Base-by-base conservation (phyloP, 164 flowering plant genomes). In the Umbilicus rupestris region DNA sequence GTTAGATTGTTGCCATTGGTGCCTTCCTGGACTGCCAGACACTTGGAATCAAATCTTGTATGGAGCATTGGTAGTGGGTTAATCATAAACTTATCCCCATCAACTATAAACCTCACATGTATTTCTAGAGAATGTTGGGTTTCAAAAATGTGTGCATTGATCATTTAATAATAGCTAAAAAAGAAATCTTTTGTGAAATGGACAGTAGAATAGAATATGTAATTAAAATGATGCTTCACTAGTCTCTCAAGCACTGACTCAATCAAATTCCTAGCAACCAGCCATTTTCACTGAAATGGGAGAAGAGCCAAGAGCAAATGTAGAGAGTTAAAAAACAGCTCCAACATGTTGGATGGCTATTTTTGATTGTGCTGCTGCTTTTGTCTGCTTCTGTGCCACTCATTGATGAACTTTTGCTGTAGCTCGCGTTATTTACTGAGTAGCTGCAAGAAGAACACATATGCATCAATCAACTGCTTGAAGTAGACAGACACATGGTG, bases 1-100 rank as follows among this genome's bases (percentile, higher is more conserved):
- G n/a, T n/a, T n/a, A n/a, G n/a, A n/a, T n/a, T n/a, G n/a, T 62
- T 83, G 89, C 78, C 89, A 85, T 44, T 85, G 90, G 90, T 85
- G 90, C 66, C 84, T 85, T 17, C 90, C 90, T 16, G 90, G 90
- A 0, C 62, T 85, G 68, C 90, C 90, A 0, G 90, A 85, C 68
- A 82, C 90, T 62, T 83, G 87, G 90, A 84, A 84, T 47, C 73
- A 69, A 65, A 79, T 83, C 24, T 71, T 85, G 0, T 79, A 79
- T 66, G 77, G 82, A 3, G 71, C 75, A 22, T 77, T 84, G 7
- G 73, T 79, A 10, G 44, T 9, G 30, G 30, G 29, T 52, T 22
- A 52, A 11, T 24, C 7, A 26, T 11, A 52, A 2, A 28, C 24
- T 52, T 52, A 12, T 9, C 24, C 7, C 9, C 52, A 47, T 47